phyloP scores from a whole-genome alignment of 768 basidiomycete genomes.

The Suillus plorans region DNA sequence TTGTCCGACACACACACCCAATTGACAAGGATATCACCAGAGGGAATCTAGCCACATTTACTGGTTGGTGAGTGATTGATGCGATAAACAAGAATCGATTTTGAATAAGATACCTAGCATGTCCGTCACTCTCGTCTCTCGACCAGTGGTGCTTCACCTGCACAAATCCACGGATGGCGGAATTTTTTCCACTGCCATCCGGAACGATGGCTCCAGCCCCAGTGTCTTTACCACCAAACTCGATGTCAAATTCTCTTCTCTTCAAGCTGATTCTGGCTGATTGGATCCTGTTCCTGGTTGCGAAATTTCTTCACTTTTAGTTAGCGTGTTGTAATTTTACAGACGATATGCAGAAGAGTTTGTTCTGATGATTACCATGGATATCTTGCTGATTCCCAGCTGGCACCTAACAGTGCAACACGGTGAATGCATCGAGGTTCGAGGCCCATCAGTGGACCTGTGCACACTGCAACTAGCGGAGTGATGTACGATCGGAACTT shows the following conservation, averaged over 20 bases:
- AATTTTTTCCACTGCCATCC: conserved; percentile 1
- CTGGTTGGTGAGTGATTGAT: conserved; percentile 40
- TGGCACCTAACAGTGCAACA: too few relatives aligned
- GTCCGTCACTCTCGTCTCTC: conserved; percentile 53
- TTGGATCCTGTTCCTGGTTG: background rate
- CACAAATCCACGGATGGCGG: conserved; percentile 36
- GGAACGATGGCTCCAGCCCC: background rate
- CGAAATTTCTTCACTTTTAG: too few relatives aligned
- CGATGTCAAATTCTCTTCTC: background rate
- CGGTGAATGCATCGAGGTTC: too few relatives aligned
- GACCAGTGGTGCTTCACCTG: conserved; percentile 56
- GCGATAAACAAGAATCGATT: background rate
- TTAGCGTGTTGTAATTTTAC: too few relatives aligned
- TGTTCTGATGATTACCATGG: too few relatives aligned
- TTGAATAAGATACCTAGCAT: conserved; percentile 30
- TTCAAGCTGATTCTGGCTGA: background rate
- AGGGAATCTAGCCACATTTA: conserved; percentile 48
- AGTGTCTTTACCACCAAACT: background rate
- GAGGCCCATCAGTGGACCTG: too few relatives aligned
- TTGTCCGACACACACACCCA: background rate
- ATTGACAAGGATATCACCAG: conserved; percentile 39
- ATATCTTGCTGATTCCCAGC: too few relatives aligned
- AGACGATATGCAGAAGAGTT: too few relatives aligned
- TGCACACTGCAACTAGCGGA: too few relatives aligned
- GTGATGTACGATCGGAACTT: too few relatives aligned